Base-by-base conservation (phyloP, 2,329 filamentous ascomycete genomes). In the Stagonosporopsis tanaceti region DNA sequence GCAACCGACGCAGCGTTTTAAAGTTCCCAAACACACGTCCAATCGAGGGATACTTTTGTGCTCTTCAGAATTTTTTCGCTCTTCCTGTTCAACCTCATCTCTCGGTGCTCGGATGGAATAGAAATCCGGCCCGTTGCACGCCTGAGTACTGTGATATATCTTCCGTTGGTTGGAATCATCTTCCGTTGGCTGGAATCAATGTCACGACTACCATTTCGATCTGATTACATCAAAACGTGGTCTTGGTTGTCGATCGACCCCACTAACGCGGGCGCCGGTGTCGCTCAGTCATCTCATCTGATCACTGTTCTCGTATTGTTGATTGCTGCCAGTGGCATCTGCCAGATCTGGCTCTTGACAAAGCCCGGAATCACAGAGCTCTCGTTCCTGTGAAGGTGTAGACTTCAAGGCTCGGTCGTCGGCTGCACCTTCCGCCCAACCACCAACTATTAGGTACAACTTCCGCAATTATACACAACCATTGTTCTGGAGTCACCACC, bases 281-380 rank as follows among this genome's bases (percentile, higher is more conserved):
- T 37, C 22, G 44, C 44, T 37, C 44, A 47, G 44, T 47, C 44
- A 47, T 47, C 44, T 47, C 35, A 46, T 34, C 42, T 14, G 30
- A 34, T 34, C 25, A 7, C 7, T 4, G 17, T 34, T 34, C n/a
- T 32, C 8, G 42, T 14, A 24, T 12, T 3, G 24, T 15, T 4
- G 2, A 35, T 15, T 35, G n/a, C 4, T 11, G 2, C 24, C 42
- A 24, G 17, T 11, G 22, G 42, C 9, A 22, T 9, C 28, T 34
- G 17, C 30, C 28, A 15, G 6, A 46, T 46, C n/a, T 46, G 30
- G 42, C 12, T 46, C 9, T 11, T 46, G 27, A 34, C 24, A 46
- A 24, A 46, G 42, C 40, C 8, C 28, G 28, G 6, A 11, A 7
- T 30, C 28, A 8, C 9, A 7, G 28, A 7, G 5, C 9, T 30